Base-by-base conservation (phyloP, 176 grass and related monocot species). In the Aegilops umbellulata region DNA sequence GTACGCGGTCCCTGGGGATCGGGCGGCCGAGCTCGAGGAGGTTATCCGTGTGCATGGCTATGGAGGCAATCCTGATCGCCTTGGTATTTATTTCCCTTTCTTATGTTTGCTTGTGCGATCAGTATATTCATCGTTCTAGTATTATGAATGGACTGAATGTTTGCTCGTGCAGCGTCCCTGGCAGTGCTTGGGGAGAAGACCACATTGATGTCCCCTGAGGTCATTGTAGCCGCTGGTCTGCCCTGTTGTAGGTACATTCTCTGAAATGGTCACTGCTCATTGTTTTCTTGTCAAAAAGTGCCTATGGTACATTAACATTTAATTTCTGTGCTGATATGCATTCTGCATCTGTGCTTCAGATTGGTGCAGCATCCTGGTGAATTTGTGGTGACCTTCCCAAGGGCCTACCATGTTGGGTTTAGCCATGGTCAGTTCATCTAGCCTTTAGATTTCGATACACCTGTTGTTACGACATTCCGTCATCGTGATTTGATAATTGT, bases 381-480 rank as follows among this genome's bases (percentile, higher is more conserved):
- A 76, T 99, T 99, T 75, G 97, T 99, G 24, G 94, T 99, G 83
- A 99, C 97, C 1, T 99, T 99, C 89, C 97, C 97, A 80, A 93
- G 94, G 88, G 97, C 97, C 3, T 99, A 99, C 72, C 97, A 99
- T 89, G 68, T 99, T 1, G 97, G 94, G 22, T 97, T 99, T 87
- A 99, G 94, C 67, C 97, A 99, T 23, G 97, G 97, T 99, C 84
- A 90, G 82, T 87, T 25, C 57, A 81, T 86, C 53, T 9, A 32
- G 26, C 60, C 51, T 80, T 71, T 69, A 42, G 26, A 88, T 65
- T 42, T 69, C 39, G 25, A n/a, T 10, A 36, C 55, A 5, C 27
- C 73, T 47, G 10, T 78, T 36, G 23, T 17, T 60, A 73, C 11
- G 8, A 14, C 39, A 47, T 65, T 83, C 17, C 38, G 3, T 57